Base-by-base conservation (phyloP, 768 basidiomycete genomes). In the Rickenella mellea region DNA sequence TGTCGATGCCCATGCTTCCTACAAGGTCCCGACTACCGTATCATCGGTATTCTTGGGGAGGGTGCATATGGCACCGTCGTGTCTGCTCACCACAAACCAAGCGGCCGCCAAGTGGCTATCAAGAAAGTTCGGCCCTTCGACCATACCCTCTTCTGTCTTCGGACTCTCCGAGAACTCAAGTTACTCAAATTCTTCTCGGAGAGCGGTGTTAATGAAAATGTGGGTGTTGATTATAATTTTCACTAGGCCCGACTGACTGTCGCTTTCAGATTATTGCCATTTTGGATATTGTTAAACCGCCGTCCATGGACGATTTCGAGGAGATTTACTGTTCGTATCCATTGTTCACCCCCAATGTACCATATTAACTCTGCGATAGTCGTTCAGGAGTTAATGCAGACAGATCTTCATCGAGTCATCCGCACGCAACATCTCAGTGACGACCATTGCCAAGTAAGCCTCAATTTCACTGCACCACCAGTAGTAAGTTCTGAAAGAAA, bases 101-200 rank as follows among this genome's bases (percentile, higher is more conserved):
- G 80, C 6, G 78, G 81, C 25, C 78, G 79, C 46, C 78, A 88
- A 58, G 90, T 97, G 12, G 93, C 92, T 31, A 93, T 94, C 66
- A 97, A 94, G 74, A 91, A 89, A 65, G 83, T 96, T 54, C 78
- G 86, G 30, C 92, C 91, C 7, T 94, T 96, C 61, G 92, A 94
- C 55, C 92, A 94, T 58, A 83, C 87, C 25, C 71, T 94, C 60
- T 94, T 92, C 67, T 89, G 85, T 53, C 66, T 94, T 56, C 74
- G 84, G 45, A 97, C 92, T 2, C 67, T 96, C 40, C 75, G 92
- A 46, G 93, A 96, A 65, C 72, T 96, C 59, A 94, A 96, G 65
- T 69, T 96, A 15, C 72, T 86, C 58, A 83, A 82, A 58, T 86
- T 86, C 68, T 84, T 87, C 63, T 83, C 82, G 5, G 81, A 83